A percentile compares a stretch with the other conserved stretches of the same genome.
Conservation (phyloP, 1,139 yeast genomes). For the Nakaseomyces uthaithaninus region DNA sequence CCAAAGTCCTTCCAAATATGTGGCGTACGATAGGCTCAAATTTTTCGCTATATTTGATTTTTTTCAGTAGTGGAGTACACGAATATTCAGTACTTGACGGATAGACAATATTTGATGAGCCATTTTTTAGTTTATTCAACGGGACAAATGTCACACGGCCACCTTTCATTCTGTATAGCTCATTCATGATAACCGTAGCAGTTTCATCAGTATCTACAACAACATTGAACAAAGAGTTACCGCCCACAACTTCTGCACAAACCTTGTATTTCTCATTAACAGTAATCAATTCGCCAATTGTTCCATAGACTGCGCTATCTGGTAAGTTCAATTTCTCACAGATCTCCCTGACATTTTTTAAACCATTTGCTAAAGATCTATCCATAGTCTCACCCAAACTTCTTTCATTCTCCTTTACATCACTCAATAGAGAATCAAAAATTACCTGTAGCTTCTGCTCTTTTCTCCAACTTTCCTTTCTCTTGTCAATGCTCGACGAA, state of each 20-base stretch:
- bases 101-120: constrained; percentile 34
- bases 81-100: constrained; percentile 36
- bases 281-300: constrained; percentile 71
- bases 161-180: constrained; percentile 55
- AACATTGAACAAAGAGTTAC: constrained; percentile 74
- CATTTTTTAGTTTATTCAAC: constrained; percentile 66
- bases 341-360: constrained; percentile 57
- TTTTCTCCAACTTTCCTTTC: constrained; percentile 73
- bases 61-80: constrained; percentile 68
- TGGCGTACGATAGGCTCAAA: constrained; percentile 63
- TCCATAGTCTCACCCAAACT: constrained; percentile 66
- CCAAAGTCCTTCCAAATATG: constrained; percentile 73
- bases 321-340: constrained; percentile 47
- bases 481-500: constrained; percentile 48
- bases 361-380: constrained; percentile 59
- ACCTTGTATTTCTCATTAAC: constrained; percentile 77
- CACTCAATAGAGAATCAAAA: constrained; percentile 47
- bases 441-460: constrained; percentile 57
- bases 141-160: constrained; percentile 94
- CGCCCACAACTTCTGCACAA: constrained; percentile 86
- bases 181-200: constrained; percentile 71
- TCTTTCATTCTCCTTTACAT: constrained; percentile 50
- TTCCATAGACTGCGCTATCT: constrained; percentile 60
- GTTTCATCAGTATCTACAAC: constrained; percentile 86
- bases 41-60: constrained; percentile 51